Evolutionary conservation across 768 basidiomycete genomes (phyloP).

Genomic region (Coprinellus micaceus): DNA sequence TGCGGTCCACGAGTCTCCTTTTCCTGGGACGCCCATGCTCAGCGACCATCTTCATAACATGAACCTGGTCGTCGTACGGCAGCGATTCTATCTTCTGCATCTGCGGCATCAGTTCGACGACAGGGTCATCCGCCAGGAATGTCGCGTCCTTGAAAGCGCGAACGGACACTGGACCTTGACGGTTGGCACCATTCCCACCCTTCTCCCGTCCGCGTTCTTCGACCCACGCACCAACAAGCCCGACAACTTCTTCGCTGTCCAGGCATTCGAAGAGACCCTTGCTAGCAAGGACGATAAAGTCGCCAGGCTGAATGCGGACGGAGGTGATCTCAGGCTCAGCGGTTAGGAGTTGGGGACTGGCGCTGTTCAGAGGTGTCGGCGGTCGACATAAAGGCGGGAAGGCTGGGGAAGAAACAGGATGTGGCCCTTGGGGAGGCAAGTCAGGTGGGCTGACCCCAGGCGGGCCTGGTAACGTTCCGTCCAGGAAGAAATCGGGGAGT

Average conservation of each 20-base stretch:
- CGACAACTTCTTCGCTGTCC: slow-evolving; percentile 52
- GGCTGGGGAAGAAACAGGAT: slow-evolving; percentile 3
- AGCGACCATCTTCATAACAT: neutral
- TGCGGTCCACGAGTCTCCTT: neutral
- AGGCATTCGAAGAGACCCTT: slow-evolving; percentile 54
- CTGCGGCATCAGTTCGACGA: no score
- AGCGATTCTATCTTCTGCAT: no score
- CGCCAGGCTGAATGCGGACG: slow-evolving; percentile 38
- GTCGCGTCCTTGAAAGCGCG: neutral
- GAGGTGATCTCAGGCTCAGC: slow-evolving; percentile 51
- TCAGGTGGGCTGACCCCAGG: slow-evolving; percentile 14
- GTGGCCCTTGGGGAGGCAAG: slow-evolving; percentile 31
- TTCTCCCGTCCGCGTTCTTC: slow-evolving; percentile 15
- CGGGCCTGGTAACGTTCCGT: neutral
- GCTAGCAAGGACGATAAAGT: slow-evolving; percentile 52
- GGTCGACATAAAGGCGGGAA: slow-evolving; percentile 14
- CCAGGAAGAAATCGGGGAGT: neutral
- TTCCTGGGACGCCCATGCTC: neutral
- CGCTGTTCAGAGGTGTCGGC: slow-evolving; percentile 18
- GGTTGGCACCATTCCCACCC: no score
- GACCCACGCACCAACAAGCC: slow-evolving; percentile 48
- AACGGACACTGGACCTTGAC: no score
- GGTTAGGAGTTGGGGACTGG: slow-evolving; percentile 35
- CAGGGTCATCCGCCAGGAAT: neutral
- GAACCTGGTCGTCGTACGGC: neutral